Conservation (phyloP, 768 basidiomycete species). For the Coprinopsis marcescibilis region DNA sequence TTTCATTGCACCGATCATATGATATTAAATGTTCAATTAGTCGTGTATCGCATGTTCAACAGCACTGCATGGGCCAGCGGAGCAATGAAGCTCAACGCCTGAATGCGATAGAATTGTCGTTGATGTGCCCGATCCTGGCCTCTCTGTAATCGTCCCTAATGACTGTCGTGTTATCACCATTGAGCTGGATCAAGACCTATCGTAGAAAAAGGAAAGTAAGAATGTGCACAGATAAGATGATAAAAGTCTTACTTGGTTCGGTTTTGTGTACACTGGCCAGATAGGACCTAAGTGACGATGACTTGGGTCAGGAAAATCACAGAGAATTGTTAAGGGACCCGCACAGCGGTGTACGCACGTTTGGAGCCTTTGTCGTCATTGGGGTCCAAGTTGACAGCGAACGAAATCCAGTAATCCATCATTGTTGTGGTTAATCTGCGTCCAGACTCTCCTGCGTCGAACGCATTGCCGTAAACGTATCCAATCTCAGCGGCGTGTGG, state of each 20-base stretch:
- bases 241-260: constrained; percentile 16
- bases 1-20: no score
- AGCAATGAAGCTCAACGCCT: no score
- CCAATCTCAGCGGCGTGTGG: constrained; percentile 27
- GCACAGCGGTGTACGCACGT: no score
- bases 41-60: no score
- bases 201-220: background rate
- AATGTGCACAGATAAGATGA: no score
- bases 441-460: constrained; percentile 18
- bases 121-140: constrained; percentile 32
- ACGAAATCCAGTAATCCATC: constrained; percentile 41
- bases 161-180: constrained; percentile 27
- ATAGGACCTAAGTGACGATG: constrained; percentile 19
- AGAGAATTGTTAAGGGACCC: constrained; percentile 6
- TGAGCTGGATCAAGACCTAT: constrained; percentile 4
- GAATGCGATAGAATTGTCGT: constrained; percentile 22
- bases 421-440: constrained; percentile 25
- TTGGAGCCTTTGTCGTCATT: constrained; percentile 36
- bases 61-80: no score
- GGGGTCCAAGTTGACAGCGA: constrained; percentile 31
- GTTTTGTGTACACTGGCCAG: constrained; percentile 28
- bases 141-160: constrained; percentile 33
- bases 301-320: constrained; percentile 17
- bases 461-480: constrained; percentile 29
- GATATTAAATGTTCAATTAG: no score